Evolutionary conservation across 2,329 filamentous ascomycete species (phyloP).

Genomic region (Talaromyces pinophilus): DNA sequence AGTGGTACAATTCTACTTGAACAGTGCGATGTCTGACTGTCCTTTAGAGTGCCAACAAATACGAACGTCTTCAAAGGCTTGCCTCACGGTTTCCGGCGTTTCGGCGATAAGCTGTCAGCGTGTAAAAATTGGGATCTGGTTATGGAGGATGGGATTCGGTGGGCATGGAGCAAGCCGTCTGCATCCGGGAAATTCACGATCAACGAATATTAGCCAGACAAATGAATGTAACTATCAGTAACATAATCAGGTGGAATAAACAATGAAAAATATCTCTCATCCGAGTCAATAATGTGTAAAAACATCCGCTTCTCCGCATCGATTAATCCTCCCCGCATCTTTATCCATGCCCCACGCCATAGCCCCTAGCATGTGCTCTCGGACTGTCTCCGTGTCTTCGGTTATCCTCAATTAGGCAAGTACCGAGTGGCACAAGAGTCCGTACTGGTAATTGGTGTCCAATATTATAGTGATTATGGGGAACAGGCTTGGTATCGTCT

Average conservation of each 20-base stretch:
- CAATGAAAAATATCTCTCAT: not conserved
- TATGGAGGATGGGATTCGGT: not conserved
- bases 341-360: not conserved
- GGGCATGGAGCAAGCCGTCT: not conserved
- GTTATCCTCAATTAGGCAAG: not conserved
- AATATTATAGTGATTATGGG: not conserved
- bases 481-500: not conserved
- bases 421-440: not conserved
- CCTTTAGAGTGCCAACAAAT: not conserved
- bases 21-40: not conserved
- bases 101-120: not conserved
- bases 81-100: slow-evolving; percentile 6
- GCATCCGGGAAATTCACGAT: not conserved
- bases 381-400: not conserved
- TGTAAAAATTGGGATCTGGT: slow-evolving; percentile 1
- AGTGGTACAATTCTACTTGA: not conserved
- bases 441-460: not conserved
- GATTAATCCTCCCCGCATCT: not conserved
- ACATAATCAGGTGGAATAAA: not conserved
- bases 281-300: not conserved
- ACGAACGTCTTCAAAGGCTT: slow-evolving; percentile 9
- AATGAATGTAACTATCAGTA: not conserved
- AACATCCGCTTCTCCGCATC: not conserved
- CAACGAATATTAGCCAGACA: not conserved
- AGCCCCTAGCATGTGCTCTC: not conserved